Conservation (phyloP, 2,329 filamentous ascomycete species). For the Trichoderma harzianum region DNA sequence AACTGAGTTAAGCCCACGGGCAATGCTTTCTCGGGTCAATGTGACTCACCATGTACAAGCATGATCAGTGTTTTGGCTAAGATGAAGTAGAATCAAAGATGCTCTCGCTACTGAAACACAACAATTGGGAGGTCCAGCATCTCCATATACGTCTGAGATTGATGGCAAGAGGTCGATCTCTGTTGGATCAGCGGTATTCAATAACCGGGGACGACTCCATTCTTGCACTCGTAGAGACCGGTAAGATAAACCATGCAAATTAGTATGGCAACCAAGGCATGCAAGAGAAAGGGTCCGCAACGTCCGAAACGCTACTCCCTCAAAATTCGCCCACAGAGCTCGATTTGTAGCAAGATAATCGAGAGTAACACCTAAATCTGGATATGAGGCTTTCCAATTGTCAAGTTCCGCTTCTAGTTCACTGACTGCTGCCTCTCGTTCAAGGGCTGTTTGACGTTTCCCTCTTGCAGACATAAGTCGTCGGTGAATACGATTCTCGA, state of each 20-base stretch:
- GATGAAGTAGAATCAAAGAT: neutral
- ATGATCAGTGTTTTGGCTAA: neutral
- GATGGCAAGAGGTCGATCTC: neutral
- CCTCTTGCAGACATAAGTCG: neutral
- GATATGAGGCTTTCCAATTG: neutral
- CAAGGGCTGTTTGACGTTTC: neutral
- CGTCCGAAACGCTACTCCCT: neutral
- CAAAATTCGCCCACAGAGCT: neutral
- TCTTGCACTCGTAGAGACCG: neutral
- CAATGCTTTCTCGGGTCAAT: neutral
- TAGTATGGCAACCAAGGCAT: neutral
- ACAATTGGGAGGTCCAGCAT: neutral
- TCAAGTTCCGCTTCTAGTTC: neutral
- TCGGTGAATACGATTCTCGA: neutral
- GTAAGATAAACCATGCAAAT: neutral
- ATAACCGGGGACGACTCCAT: neutral
- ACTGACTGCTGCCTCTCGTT: neutral
- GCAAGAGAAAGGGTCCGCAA: neutral
- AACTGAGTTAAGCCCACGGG: neutral
- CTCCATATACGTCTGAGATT: neutral
- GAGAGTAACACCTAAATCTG: neutral
- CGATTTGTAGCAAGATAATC: neutral
- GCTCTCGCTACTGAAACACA: neutral
- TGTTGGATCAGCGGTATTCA: neutral
- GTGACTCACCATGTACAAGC: neutral